These are phyloP conservation scores for Mycena vitilis DNA, from an alignment of 768 basidiomycete species.

Conservation along the genomic window DNA sequence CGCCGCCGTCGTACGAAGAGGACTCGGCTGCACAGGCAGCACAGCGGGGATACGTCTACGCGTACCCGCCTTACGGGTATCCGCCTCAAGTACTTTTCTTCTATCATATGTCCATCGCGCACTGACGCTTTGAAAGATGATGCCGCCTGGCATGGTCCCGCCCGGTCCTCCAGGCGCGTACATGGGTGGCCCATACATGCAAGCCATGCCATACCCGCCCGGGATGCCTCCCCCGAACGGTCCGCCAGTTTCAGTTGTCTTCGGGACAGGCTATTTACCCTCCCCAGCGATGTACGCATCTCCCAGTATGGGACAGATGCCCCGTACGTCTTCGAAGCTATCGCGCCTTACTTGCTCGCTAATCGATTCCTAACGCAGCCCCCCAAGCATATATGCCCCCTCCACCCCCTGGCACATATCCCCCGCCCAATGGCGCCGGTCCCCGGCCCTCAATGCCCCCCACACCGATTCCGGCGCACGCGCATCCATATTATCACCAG, in stretches of 20 bases:
- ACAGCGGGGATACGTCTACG: constrained; percentile 74
- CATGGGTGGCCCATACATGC: constrained; percentile 86
- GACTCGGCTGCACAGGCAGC: constrained; percentile 73
- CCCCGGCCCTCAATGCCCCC: constrained; percentile 93
- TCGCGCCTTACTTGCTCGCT: background rate
- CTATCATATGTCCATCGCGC: constrained; percentile 7
- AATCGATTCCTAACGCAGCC: constrained; percentile 49
- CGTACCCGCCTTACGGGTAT: constrained; percentile 82
- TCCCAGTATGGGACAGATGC: constrained; percentile 89
- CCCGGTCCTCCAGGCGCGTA: constrained; percentile 82
- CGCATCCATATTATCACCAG: constrained; percentile 90
- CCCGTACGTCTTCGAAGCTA: constrained; percentile 64
- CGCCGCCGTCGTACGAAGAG: constrained; percentile 85
- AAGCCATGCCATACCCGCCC: constrained; percentile 86
- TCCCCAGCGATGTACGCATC: constrained; percentile 82
- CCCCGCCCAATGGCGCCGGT: constrained; percentile 81
- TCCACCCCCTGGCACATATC: constrained; percentile 80
- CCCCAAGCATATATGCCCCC: constrained; percentile 85
- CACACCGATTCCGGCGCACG: constrained; percentile 87
- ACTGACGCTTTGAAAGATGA: constrained; percentile 58
- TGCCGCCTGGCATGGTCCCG: constrained; percentile 89
- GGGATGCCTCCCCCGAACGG: constrained; percentile 85
- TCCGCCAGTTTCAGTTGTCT: constrained; percentile 46
- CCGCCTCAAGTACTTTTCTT: constrained; percentile 71
- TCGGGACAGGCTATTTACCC: constrained; percentile 11